Conservation (phyloP, 768 basidiomycete genomes). For the Mycena rosella region DNA sequence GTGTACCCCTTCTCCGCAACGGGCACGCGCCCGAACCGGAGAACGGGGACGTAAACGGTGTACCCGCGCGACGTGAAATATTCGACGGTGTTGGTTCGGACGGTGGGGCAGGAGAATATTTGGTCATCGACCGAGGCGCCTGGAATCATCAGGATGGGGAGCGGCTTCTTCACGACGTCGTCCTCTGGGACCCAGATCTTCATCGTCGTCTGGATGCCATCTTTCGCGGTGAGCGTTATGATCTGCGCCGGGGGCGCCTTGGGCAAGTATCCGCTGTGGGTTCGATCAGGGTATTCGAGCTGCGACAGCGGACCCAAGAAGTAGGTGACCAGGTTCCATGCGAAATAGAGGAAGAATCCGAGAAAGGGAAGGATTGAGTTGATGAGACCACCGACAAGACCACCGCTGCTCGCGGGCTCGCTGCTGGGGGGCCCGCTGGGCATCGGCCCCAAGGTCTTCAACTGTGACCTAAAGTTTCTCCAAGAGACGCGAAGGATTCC, state of each 20-base stretch:
- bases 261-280: constrained; percentile 22
- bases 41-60: constrained; percentile 23
- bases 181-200: constrained; percentile 31
- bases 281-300: constrained; percentile 23
- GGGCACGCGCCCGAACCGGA: constrained; percentile 25
- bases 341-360: neutral
- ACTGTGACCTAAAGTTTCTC: constrained; percentile 30
- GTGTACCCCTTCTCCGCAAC: constrained; percentile 28
- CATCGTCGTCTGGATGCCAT: constrained; percentile 32
- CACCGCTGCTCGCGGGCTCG: too few species aligned
- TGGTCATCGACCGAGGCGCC: constrained; percentile 39
- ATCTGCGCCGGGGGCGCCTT: constrained; percentile 19
- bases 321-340: neutral
- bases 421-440: too few species aligned
- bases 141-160: constrained; percentile 35
- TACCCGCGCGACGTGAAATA: constrained; percentile 34
- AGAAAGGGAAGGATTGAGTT: neutral
- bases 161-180: constrained; percentile 5
- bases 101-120: constrained; percentile 37
- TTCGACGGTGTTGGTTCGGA: constrained; percentile 33
- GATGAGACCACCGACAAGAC: neutral
- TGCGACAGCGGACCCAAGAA: constrained; percentile 28
- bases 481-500: constrained; percentile 25
- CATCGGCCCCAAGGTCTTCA: constrained; percentile 24
- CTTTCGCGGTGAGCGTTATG: constrained; percentile 24